Evolutionary conservation across 2,329 filamentous ascomycete genomes (phyloP).

Genomic region (Fusarium pseudograminearum): DNA sequence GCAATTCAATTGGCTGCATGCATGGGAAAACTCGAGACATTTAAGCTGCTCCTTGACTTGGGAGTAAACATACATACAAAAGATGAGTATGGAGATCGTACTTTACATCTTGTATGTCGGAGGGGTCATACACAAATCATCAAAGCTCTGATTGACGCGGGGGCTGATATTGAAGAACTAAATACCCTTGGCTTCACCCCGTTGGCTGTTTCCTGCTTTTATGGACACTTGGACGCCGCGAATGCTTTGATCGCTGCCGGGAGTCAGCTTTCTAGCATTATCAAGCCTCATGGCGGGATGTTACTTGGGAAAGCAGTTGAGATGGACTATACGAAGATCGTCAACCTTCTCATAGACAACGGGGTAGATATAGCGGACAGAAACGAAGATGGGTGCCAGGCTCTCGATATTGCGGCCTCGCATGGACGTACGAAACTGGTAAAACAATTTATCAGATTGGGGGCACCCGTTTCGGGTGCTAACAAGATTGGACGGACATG

Average conservation of each 20-base stretch:
- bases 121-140: neutral
- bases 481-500: fast-evolving
- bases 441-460: neutral
- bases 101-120: neutral
- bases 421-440: neutral
- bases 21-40: neutral
- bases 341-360: neutral
- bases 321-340: neutral
- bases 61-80: neutral
- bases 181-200: neutral
- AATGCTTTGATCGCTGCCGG: neutral
- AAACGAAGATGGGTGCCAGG: neutral
- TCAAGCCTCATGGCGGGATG: neutral
- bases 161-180: neutral
- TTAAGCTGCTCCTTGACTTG: neutral
- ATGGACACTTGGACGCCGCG: neutral
- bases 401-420: neutral
- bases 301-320: neutral
- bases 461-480: neutral
- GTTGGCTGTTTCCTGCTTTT: neutral
- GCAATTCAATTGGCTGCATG: neutral
- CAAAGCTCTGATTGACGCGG: neutral
- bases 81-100: neutral
- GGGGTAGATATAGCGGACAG: neutral
- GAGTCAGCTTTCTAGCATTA: neutral